Evolutionary conservation across 345 rosid species (phyloP).

Genomic region (Gossypium sturtianum): DNA sequence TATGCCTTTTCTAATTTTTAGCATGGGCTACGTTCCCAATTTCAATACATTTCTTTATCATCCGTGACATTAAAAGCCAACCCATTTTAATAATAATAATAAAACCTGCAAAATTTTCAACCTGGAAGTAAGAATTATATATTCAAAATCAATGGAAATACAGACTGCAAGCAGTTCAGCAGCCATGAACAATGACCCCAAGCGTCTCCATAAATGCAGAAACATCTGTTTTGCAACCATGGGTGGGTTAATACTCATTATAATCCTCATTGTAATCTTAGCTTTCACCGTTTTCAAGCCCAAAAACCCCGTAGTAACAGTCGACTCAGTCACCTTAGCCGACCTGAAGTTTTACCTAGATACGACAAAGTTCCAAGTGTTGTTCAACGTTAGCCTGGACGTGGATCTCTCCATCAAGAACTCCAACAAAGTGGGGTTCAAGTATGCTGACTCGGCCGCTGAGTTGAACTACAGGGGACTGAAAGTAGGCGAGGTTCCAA

Average conservation of each 20-base stretch:
- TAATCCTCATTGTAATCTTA: conserved; percentile 18
- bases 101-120: background rate
- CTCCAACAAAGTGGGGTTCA: conserved; percentile 65
- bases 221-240: background rate
- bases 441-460: conserved; percentile 39
- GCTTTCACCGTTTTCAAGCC: conserved; percentile 51
- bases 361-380: conserved; percentile 11
- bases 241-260: conserved; percentile 12
- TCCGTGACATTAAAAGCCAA: background rate
- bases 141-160: background rate
- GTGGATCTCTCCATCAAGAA: conserved; percentile 49
- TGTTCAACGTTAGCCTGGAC: conserved; percentile 48
- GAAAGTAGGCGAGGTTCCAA: conserved; percentile 57
- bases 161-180: background rate
- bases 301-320: conserved; percentile 36
- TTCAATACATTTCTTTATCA: background rate
- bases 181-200: background rate
- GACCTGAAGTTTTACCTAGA: conserved; percentile 32
- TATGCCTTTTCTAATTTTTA: background rate
- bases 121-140: background rate
- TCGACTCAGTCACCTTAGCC: conserved; percentile 40
- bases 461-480: conserved; percentile 52
- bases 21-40: background rate
- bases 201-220: background rate
- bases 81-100: background rate